phyloP scores from a whole-genome alignment of 169 alveolate species.

The Plasmodium vivax region DNA sequence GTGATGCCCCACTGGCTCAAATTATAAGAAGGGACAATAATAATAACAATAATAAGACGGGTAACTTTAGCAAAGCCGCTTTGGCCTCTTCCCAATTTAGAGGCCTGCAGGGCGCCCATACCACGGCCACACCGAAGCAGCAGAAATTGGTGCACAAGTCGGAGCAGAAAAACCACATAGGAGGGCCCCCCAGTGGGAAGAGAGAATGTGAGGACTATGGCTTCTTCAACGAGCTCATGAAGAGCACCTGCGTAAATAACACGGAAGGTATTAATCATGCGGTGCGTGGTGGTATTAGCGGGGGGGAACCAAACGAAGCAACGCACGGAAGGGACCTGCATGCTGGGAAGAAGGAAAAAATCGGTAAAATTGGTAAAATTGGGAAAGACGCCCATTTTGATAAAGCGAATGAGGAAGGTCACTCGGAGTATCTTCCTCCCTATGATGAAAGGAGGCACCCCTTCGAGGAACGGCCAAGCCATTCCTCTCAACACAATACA shows the following conservation, averaged over 20 bases:
- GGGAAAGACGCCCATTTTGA: not conserved
- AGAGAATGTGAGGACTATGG: not conserved
- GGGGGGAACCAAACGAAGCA: not conserved
- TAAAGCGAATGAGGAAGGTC: not conserved
- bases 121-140: not conserved
- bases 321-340: not conserved
- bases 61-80: not conserved
- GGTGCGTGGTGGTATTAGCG: not conserved
- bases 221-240: not conserved
- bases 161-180: not conserved
- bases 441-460: not conserved
- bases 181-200: not conserved
- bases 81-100: slow-evolving; percentile 3
- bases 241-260: slow-evolving; percentile 1
- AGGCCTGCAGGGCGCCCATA: not conserved
- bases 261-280: not conserved
- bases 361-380: not conserved
- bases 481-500: not conserved
- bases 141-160: not conserved
- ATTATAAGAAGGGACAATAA: not conserved
- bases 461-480: not conserved
- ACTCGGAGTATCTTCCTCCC: not conserved
- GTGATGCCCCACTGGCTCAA: not conserved
- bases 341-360: not conserved
- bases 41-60: not conserved